A percentile compares a stretch with the other conserved stretches of the same genome.
These are phyloP conservation scores for Bruguiera parviflora DNA, from an alignment of 345 rosid species.

Conservation along the genomic window DNA sequence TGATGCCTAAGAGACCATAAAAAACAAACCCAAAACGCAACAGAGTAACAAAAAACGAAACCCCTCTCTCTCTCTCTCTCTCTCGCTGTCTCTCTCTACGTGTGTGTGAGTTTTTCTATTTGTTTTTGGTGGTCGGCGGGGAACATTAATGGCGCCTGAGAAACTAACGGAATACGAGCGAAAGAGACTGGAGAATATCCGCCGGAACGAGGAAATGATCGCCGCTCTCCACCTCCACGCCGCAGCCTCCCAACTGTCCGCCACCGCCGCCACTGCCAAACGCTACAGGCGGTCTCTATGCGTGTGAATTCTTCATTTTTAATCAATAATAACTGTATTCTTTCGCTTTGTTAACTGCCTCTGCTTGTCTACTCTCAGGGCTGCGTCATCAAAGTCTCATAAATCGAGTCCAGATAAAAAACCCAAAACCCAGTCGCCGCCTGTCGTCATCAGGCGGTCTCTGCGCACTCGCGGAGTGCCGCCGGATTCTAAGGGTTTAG, in stretches of 20 bases:
- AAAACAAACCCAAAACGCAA: neutral
- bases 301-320: too few species aligned
- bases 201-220: constrained; percentile 66
- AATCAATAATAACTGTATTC: neutral
- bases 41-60: neutral
- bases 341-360: neutral
- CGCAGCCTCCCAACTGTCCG: constrained; percentile 50
- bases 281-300: constrained; percentile 48
- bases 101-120: too few species aligned
- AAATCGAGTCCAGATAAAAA: constrained; percentile 44
- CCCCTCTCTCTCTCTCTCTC: neutral
- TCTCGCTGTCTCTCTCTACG: too few species aligned
- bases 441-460: constrained; percentile 56
- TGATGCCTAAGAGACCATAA: too few species aligned
- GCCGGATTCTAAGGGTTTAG: constrained; percentile 53
- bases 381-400: constrained; percentile 35
- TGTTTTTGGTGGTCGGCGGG: too few species aligned
- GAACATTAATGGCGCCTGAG: constrained; percentile 48
- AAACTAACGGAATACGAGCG: constrained; percentile 75
- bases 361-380: constrained; percentile 21
- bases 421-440: constrained; percentile 36
- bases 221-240: constrained; percentile 68
- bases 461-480: constrained; percentile 63
- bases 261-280: constrained; percentile 35
- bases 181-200: constrained; percentile 68